Percentiles rank a stretch among this genome's conserved stretches.
Evolutionary conservation across 2,329 filamentous ascomycete genomes (phyloP).

Genomic region (Penicillium sp.): DNA sequence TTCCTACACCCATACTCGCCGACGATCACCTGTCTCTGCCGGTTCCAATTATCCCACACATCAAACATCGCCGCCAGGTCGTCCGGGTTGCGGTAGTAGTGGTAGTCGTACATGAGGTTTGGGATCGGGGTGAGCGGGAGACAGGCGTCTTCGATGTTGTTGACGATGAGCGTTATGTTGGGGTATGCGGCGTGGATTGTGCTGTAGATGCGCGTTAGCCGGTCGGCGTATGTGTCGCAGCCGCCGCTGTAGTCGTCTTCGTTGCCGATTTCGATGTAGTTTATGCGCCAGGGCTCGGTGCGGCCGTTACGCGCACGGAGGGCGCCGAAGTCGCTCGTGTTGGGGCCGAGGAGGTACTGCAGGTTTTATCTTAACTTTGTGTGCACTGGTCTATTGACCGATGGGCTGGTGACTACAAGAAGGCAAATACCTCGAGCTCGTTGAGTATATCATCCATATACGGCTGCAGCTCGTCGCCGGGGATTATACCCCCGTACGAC

Average conservation of each 20-base stretch:
- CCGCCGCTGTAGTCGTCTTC: conserved; percentile 66
- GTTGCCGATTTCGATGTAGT: conserved; percentile 69
- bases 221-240: conserved; percentile 55
- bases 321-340: conserved; percentile 57
- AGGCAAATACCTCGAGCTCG: conserved; percentile 56
- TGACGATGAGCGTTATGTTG: conserved; percentile 61
- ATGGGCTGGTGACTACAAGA: too few species aligned
- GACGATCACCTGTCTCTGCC: conserved; percentile 35
- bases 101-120: conserved; percentile 55
- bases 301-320: conserved; percentile 64
- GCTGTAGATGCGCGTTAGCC: conserved; percentile 64
- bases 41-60: conserved; percentile 59
- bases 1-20: conserved; percentile 39
- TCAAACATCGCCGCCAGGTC: conserved; percentile 57
- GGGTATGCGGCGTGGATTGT: conserved; percentile 62
- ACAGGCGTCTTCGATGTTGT: conserved; percentile 38
- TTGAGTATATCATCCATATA: conserved; percentile 66
- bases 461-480: conserved; percentile 56
- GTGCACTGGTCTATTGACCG: too few species aligned
- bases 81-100: conserved; percentile 58
- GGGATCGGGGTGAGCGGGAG: conserved; percentile 33
- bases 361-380: too few species aligned
- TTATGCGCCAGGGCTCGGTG: conserved; percentile 61
- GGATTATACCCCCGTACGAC: conserved; percentile 55
- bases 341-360: conserved; percentile 60